Evolutionary conservation across 805 yeast genomes (phyloP), one percentile per base, ranked within the genome.

Genomic region (Jamesozyma jinghongensis): DNA sequence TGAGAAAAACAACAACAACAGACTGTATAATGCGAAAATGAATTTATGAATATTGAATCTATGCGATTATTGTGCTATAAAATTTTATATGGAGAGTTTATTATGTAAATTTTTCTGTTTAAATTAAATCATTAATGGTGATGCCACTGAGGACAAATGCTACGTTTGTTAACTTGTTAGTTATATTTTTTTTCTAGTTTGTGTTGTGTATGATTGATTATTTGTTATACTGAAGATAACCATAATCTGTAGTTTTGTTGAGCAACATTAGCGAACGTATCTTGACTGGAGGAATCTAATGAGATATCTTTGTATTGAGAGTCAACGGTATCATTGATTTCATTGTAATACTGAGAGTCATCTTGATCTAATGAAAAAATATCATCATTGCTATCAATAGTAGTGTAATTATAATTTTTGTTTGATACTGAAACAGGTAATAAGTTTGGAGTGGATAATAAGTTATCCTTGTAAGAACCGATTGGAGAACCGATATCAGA

Each of bases 211-310:
- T n/a, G n/a, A n/a, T n/a, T n/a, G n/a, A n/a, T n/a, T n/a, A n/a
- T n/a, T n/a, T n/a, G n/a, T n/a, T 38, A 51, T 16, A 47, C 49
- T 17, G 54, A 47, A 6, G 48, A 44, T 34, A 54, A 41, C 61
- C 61, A 56, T 16, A 52, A 32, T 44, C 53, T 50, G 43, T 56
- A 56, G 44, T 56, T 56, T 39, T 56, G 53, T 41, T 54, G 57
- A 19, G 61, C 57, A 13, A 45, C 54, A 38, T 51, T 46, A 27
- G 47, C 50, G n/a, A 53, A 49, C 19, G 37, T 43, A 32, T 47
- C 48, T 26, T 36, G 34, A 14, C 14, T 16, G 16, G 10, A 26
- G 4, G 32, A 6, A 14, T 34, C 38, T 8, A 30, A 19, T 18
- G 28, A 19, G 7, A 19, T 20, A 14, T 29, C 19, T 10, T 22